Conservation (phyloP, 139 green algal genomes). For the Closterium sp. region DNA sequence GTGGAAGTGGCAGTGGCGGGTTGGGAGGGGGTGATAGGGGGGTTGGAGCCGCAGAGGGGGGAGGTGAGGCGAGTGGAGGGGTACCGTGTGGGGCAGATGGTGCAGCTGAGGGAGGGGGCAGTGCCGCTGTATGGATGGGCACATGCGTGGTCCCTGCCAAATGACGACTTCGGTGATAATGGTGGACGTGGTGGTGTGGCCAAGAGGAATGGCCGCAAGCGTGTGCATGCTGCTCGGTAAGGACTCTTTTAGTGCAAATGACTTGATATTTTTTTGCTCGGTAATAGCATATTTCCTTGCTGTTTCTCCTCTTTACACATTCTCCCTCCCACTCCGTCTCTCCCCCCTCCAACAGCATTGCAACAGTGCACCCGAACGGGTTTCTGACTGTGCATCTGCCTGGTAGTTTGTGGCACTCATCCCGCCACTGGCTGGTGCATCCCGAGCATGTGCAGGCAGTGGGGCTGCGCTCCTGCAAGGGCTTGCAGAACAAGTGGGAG, state of each 20-base stretch:
- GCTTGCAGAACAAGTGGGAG: not conserved
- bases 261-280: too few species aligned
- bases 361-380: not conserved
- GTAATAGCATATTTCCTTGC: too few species aligned
- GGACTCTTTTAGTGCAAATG: not conserved
- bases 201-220: not conserved
- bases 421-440: not conserved
- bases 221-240: not conserved
- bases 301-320: too few species aligned
- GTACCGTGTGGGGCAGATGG: not conserved
- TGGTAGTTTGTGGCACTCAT: not conserved
- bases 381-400: not conserved
- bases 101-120: not conserved
- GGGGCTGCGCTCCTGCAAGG: not conserved
- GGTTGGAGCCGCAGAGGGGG: not conserved
- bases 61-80: not conserved
- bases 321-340: too few species aligned
- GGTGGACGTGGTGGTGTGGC: too few species aligned
- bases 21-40: not conserved
- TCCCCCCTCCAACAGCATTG: not conserved
- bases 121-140: not conserved
- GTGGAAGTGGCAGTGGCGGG: not conserved
- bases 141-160: too few species aligned
- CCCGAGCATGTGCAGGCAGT: not conserved
- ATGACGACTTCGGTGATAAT: too few species aligned